These are phyloP conservation scores for Hypoxylon sp. DNA, from an alignment of 2,329 filamentous ascomycete species.

Conservation along the genomic window DNA sequence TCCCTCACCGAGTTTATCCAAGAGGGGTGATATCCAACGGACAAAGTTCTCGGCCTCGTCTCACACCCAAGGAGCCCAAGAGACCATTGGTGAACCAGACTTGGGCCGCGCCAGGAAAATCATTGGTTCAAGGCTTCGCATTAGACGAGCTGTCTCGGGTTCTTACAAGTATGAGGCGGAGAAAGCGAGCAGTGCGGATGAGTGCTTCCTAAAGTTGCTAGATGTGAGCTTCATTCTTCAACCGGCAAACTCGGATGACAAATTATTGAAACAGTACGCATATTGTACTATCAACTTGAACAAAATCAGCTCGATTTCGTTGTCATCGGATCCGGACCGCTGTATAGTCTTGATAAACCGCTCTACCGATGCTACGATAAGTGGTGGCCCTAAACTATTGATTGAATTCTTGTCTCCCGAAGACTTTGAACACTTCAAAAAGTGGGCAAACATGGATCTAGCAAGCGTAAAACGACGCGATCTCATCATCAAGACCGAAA, in stretches of 20 bases:
- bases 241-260: constrained; percentile 42
- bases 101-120: constrained; percentile 25
- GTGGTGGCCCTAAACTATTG: constrained; percentile 41
- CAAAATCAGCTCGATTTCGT: constrained; percentile 20
- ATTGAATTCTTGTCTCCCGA: constrained; percentile 46
- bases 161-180: constrained; percentile 42
- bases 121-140: constrained; percentile 40
- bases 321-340: constrained; percentile 3
- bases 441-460: constrained; percentile 45
- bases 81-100: neutral
- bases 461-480: neutral
- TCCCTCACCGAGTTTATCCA: constrained; percentile 47
- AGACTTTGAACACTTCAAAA: constrained; percentile 41
- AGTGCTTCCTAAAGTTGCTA: constrained; percentile 45
- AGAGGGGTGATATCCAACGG: constrained; percentile 43
- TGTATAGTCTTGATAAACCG: constrained; percentile 36
- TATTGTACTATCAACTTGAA: constrained; percentile 48
- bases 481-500: neutral
- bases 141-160: constrained; percentile 48
- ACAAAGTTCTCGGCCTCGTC: constrained; percentile 41
- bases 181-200: constrained; percentile 16
- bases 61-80: constrained; percentile 8
- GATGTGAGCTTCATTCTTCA: constrained; percentile 47
- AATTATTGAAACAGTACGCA: constrained; percentile 36
- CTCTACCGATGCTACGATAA: constrained; percentile 8